phyloP scores from a whole-genome alignment of 2,329 filamentous ascomycete species.

The Aplosporella prunicola region DNA sequence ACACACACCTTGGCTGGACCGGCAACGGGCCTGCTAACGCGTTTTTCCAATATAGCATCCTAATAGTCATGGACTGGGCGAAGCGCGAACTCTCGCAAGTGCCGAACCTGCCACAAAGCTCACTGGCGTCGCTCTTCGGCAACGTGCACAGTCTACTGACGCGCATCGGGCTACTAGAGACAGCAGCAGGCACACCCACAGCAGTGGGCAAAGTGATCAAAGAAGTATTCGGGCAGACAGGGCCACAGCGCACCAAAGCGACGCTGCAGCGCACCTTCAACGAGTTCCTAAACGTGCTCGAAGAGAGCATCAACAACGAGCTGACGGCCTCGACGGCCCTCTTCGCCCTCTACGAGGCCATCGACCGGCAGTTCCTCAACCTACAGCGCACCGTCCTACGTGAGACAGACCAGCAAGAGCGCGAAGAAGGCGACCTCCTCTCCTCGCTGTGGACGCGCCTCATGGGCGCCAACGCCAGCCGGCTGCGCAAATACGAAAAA shows the following conservation, averaged over 20 bases:
- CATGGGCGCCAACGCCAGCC: constrained; percentile 63
- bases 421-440: constrained; percentile 70
- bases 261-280: constrained; percentile 80
- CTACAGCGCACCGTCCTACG: constrained; percentile 76
- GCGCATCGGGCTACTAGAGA: constrained; percentile 39
- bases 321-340: constrained; percentile 69
- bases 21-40: constrained; percentile 13
- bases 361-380: constrained; percentile 84
- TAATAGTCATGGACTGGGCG: constrained; percentile 95
- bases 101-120: constrained; percentile 49
- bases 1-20: constrained; percentile 7
- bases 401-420: constrained; percentile 73
- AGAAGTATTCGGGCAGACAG: constrained; percentile 68
- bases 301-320: constrained; percentile 81
- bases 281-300: constrained; percentile 77
- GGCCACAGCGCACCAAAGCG: constrained; percentile 67
- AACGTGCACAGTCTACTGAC: constrained; percentile 74
- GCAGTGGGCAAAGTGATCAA: constrained; percentile 59
- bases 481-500: constrained; percentile 83
- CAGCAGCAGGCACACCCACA: constrained; percentile 47
- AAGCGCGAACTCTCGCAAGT: constrained; percentile 71
- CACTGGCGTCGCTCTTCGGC: constrained; percentile 66
- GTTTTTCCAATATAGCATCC: constrained; percentile 58
- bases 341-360: constrained; percentile 82
- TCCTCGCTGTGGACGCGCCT: constrained; percentile 78